Percentiles rank a stretch among this genome's conserved stretches.
Conservation (phyloP, 1,284 basidiomycete genomes). For the Trametes hirsuta region DNA sequence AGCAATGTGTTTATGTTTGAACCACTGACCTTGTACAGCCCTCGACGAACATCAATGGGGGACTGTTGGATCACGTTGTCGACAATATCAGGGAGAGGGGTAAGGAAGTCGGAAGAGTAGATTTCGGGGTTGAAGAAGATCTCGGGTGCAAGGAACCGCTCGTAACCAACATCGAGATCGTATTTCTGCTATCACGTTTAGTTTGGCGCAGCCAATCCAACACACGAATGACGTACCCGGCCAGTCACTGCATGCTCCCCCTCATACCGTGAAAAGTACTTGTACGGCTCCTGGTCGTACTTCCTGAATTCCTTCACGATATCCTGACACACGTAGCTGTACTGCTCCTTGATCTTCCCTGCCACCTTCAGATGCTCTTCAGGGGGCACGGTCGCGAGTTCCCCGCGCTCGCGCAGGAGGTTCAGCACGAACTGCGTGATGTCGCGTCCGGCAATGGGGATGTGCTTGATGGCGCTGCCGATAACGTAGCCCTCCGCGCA, state of each 20-base stretch:
- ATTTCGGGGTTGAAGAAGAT: constrained; percentile 99
- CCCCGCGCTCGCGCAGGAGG: constrained; percentile 93
- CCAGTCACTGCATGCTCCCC: constrained; percentile 94
- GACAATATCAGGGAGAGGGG: constrained; percentile 95
- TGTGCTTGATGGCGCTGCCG: constrained; percentile 98
- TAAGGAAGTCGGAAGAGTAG: constrained; percentile 96
- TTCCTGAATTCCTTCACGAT: constrained; percentile 99
- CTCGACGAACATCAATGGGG: constrained; percentile 94
- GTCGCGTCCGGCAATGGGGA: constrained; percentile 97
- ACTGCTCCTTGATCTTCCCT: constrained; percentile 97
- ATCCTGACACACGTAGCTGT: constrained; percentile 98
- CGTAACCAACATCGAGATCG: constrained; percentile 93
- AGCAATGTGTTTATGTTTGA: background rate
- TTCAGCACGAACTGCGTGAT: constrained; percentile 98
- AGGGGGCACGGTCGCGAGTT: constrained; percentile 89
- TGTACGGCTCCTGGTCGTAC: constrained; percentile 96
- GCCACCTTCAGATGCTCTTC: constrained; percentile 95
- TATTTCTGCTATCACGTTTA: constrained; percentile 66
- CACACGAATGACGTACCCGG: constrained; percentile 57
- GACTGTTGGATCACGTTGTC: constrained; percentile 96
- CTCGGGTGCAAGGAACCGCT: constrained; percentile 98
- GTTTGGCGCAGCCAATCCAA: background rate
- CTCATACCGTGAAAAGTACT: constrained; percentile 94
- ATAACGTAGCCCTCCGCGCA: constrained; percentile 99
- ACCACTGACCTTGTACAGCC: constrained; percentile 84